Evolutionary conservation across 2,329 filamentous ascomycete genomes (phyloP).

Genomic region (Calonectria montana): DNA sequence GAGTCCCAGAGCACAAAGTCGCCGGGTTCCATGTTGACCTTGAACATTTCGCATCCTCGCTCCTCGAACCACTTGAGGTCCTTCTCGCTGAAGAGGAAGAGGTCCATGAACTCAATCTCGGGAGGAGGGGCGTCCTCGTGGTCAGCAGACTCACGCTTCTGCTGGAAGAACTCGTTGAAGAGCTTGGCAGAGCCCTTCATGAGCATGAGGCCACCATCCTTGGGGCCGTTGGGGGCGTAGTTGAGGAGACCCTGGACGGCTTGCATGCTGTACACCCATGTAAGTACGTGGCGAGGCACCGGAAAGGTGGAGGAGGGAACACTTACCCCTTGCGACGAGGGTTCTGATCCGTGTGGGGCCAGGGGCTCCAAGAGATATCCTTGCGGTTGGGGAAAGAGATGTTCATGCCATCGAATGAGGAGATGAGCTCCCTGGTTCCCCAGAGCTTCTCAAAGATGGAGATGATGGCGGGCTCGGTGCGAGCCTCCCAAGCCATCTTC

Average conservation of each 20-base stretch:
- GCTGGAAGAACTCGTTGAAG: slow-evolving; percentile 50
- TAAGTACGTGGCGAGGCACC: background rate
- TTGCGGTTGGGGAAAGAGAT: slow-evolving; percentile 55
- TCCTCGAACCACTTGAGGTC: slow-evolving; percentile 52
- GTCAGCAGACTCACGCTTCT: slow-evolving; percentile 47
- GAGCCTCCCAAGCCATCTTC: slow-evolving; percentile 60
- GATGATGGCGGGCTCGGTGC: slow-evolving; percentile 59
- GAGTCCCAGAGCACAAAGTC: slow-evolving; percentile 56
- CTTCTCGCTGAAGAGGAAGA: slow-evolving; percentile 47
- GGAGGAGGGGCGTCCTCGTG: slow-evolving; percentile 46
- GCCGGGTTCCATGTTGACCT: slow-evolving; percentile 55
- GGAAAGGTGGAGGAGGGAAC: background rate
- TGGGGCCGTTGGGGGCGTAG: slow-evolving; percentile 47
- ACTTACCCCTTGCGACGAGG: slow-evolving; percentile 46
- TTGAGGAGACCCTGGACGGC: slow-evolving; percentile 64
- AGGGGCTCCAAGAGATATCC: slow-evolving; percentile 43
- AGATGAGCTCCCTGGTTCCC: slow-evolving; percentile 57
- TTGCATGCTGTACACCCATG: slow-evolving; percentile 46
- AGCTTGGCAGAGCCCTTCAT: slow-evolving; percentile 40
- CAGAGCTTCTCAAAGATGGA: slow-evolving; percentile 59
- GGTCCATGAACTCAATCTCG: slow-evolving; percentile 47
- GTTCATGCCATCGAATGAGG: slow-evolving; percentile 54
- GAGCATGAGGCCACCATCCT: slow-evolving; percentile 50
- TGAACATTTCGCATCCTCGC: slow-evolving; percentile 46
- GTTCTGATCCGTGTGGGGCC: slow-evolving; percentile 39